Evolutionary conservation across 306 rosid genomes (phyloP).

Genomic region (Alnus glutinosa): DNA sequence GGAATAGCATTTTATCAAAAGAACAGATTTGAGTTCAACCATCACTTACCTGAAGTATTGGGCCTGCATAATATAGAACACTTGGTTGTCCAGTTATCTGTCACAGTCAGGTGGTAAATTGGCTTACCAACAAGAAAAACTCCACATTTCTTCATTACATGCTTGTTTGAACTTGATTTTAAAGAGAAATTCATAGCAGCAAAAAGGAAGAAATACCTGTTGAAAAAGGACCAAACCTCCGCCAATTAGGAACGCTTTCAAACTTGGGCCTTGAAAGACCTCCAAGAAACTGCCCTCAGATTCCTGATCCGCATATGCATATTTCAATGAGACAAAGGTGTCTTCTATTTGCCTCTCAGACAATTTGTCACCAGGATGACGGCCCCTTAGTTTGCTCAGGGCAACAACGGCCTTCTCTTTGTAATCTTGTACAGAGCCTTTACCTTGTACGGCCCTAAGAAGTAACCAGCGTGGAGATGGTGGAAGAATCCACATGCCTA

Average conservation of each 20-base stretch:
- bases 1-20: conserved; percentile 2
- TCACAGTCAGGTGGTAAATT: conserved; percentile 42
- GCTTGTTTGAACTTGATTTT: conserved; percentile 21
- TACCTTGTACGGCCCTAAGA: conserved; percentile 94
- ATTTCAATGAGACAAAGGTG: conserved; percentile 62
- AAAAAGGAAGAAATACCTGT: conserved; percentile 58
- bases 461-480: conserved; percentile 95
- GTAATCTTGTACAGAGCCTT: conserved; percentile 64
- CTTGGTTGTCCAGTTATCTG: conserved; percentile 99
- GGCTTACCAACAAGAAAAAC: conserved; percentile 24
- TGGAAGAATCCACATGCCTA: conserved; percentile 85
- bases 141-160: conserved; percentile 36
- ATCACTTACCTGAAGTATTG: conserved; percentile 84
- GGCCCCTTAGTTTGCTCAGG: conserved; percentile 78
- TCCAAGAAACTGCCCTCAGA: conserved; percentile 83
- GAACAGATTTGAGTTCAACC: conserved; percentile 20
- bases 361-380: conserved; percentile 67
- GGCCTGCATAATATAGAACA: conserved; percentile 91
- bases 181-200: conserved; percentile 14
- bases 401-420: conserved; percentile 73
- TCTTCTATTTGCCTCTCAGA: conserved; percentile 89
- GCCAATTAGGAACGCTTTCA: conserved; percentile 82
- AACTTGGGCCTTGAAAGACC: conserved; percentile 90
- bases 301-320: conserved; percentile 70
- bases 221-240: conserved; percentile 97